Evolutionary conservation across 2,329 filamentous ascomycete species (phyloP), one percentile per base, ranked within the genome.

Genomic region (Epichloe glyceriae): DNA sequence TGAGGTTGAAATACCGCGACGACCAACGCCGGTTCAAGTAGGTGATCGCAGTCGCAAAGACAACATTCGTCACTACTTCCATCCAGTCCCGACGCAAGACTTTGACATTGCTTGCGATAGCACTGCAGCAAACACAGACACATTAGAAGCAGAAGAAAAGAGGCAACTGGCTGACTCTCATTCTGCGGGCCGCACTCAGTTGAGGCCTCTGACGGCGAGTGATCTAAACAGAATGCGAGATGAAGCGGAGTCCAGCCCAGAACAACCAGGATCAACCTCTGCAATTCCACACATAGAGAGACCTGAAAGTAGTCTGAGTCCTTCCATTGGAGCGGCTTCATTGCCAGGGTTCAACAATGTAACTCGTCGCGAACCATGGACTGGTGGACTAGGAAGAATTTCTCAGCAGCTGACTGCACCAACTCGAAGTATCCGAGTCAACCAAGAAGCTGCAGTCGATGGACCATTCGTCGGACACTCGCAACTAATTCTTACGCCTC

Each of bases 21-120:
- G 50, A 47, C 39, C 47, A 47, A 47, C 47, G 17, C 38, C 46
- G 19, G 6, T 44, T 17, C 42, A 41, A 19, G 14, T 19, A 34
- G 38, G 34, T 37, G n/a, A 52, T 43, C 37, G 14, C 39, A 22
- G 22, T 15, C 42, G 42, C 34, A 52, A 47, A 22, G 56, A 59
- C 43, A 58, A 57, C 15, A 69, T 68, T 49, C 57, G 61, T 33
- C 57, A 53, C 34, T 68, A 66, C 54, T 63, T 69, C 38, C 58
- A 53, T 26, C 54, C 59, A 7, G 55, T 50, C 15, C 49, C 50
- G 12, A 51, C 55, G 14, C 45, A 58, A 15, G 56, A 59, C 17
- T 64, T 69, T 41, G 54, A 63, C 17, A 69, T 69, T 55, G 62
- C 62, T 47, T 61, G 55, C 26, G 66, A 69, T 54, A 57, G 64